Evolutionary conservation across 2,329 filamentous ascomycete genomes (phyloP).

Genomic region (Huntiella bhutanensis): DNA sequence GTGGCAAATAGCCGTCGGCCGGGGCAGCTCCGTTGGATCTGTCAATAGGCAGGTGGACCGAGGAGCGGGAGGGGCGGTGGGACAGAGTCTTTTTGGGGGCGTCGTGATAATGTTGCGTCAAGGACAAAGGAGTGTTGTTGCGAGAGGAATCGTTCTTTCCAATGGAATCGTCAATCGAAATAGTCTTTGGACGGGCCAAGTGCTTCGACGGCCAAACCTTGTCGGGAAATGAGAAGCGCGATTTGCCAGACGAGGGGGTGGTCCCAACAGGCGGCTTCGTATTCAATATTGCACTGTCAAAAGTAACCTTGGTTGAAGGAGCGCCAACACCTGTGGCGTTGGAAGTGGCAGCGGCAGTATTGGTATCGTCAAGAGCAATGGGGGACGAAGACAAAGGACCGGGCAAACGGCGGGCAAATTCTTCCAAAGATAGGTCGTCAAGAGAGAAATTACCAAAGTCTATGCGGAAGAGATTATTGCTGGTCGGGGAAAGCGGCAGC

Average conservation of each 20-base stretch:
- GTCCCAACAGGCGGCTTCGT: neutral
- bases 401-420: constrained; percentile 3
- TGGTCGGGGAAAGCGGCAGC: constrained; percentile 6
- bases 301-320: too few relatives aligned
- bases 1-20: constrained; percentile 24
- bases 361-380: neutral
- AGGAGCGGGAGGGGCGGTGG: neutral
- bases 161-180: constrained; percentile 1
- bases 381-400: neutral
- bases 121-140: neutral
- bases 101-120: neutral
- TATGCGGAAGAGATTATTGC: constrained; percentile 7
- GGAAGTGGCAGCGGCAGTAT: neutral
- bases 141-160: too few relatives aligned
- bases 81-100: neutral
- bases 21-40: neutral
- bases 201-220: constrained; percentile 5
- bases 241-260: constrained; percentile 2
- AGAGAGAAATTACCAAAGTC: constrained; percentile 8
- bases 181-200: constrained; percentile 1
- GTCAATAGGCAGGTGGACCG: neutral
- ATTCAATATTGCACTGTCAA: too few relatives aligned
- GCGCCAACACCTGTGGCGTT: neutral
- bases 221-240: constrained; percentile 8
- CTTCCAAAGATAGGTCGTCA: constrained; percentile 6